Evolutionary conservation across 106 monocot species (phyloP).

Genomic region (Gastrodia elata): DNA sequence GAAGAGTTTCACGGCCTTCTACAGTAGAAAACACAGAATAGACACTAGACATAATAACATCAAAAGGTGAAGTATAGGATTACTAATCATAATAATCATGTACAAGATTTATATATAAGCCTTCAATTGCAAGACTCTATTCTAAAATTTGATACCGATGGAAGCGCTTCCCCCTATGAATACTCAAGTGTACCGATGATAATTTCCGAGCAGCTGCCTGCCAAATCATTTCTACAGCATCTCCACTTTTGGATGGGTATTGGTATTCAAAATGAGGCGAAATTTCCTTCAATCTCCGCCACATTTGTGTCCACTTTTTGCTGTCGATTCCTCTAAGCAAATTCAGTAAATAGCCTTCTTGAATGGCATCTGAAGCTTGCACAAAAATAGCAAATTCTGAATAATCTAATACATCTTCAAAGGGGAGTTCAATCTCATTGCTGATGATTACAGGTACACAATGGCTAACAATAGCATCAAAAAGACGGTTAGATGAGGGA

Average conservation of each 20-base stretch:
- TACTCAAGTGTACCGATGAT: slow-evolving; percentile 22
- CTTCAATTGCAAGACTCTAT: neutral
- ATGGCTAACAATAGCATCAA: slow-evolving; percentile 73
- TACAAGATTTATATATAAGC: slow-evolving; percentile 9
- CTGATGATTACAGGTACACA: slow-evolving; percentile 83
- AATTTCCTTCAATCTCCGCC: slow-evolving; percentile 47
- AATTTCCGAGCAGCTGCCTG: slow-evolving; percentile 47
- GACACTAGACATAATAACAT: neutral
- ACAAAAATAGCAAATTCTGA: slow-evolving; percentile 75
- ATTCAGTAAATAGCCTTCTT: slow-evolving; percentile 42
- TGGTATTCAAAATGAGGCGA: slow-evolving; percentile 63
- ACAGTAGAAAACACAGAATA: too few species aligned
- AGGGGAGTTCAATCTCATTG: slow-evolving; percentile 77
- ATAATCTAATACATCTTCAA: slow-evolving; percentile 77
- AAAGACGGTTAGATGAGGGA: slow-evolving; percentile 82
- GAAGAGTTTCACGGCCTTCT: too few species aligned
- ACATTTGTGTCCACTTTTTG: slow-evolving; percentile 71
- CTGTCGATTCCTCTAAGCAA: slow-evolving; percentile 32
- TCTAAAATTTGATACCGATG: slow-evolving; percentile 3
- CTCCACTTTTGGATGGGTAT: slow-evolving; percentile 49
- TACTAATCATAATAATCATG: slow-evolving; percentile 1
- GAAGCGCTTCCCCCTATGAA: slow-evolving; percentile 38
- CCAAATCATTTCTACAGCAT: slow-evolving; percentile 97
- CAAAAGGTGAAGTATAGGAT: neutral
- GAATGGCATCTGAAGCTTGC: slow-evolving; percentile 43